Evolutionary conservation across 495 filamentous ascomycete genomes (phyloP).

Genomic region (Aspergillus sclerotiicarbonarius): DNA sequence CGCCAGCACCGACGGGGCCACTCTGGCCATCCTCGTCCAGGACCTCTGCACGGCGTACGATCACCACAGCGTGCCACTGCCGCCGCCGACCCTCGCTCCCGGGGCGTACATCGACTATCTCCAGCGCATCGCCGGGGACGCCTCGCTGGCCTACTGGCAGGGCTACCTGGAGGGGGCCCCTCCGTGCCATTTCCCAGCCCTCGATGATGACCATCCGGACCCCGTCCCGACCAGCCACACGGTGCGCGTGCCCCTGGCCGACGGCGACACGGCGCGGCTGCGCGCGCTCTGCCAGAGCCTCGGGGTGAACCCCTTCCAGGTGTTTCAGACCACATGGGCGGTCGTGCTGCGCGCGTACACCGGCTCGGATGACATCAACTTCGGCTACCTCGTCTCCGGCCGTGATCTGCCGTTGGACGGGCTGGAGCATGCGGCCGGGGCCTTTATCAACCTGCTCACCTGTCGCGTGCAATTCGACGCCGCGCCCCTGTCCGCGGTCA

Average conservation of each 20-base stretch:
- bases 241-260: background rate
- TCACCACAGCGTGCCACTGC: background rate
- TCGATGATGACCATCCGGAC: background rate
- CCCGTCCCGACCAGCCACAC: background rate
- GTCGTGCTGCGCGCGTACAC: conserved; percentile 40
- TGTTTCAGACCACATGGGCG: conserved; percentile 35
- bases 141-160: background rate
- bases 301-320: conserved; percentile 20
- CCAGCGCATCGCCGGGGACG: background rate
- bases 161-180: background rate
- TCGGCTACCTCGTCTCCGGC: conserved; percentile 32
- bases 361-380: conserved; percentile 36
- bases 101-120: conserved; percentile 1
- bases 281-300: background rate
- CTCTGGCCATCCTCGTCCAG: conserved; percentile 24
- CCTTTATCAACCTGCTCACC: conserved; percentile 39
- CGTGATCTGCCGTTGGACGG: conserved; percentile 32
- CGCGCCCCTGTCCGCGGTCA: background rate
- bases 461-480: conserved; percentile 17
- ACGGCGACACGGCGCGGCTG: background rate
- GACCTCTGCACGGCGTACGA: conserved; percentile 24
- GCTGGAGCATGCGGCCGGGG: conserved; percentile 32
- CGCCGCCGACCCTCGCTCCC: background rate
- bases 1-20: conserved; percentile 35
- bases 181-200: background rate